Percentiles rank a stretch among this genome's conserved stretches.
These are phyloP conservation scores for Syzygium jambos DNA, from an alignment of 345 rosid species.

Conservation along the genomic window DNA sequence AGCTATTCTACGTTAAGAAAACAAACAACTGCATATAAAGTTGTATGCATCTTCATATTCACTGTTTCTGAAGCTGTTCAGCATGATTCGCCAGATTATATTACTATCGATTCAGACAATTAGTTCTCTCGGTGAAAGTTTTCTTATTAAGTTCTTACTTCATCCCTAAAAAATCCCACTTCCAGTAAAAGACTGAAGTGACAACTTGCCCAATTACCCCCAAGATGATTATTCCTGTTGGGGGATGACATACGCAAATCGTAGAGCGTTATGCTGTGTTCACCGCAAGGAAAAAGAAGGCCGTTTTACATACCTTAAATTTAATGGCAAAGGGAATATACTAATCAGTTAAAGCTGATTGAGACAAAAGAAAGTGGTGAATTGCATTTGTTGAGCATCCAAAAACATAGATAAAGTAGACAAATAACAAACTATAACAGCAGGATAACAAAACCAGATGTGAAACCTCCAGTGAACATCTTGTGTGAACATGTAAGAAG, in stretches of 20 bases:
- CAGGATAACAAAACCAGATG: background rate
- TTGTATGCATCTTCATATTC: background rate
- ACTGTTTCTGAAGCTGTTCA: background rate
- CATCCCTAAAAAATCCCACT: background rate
- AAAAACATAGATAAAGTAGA: background rate
- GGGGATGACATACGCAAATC: constrained; percentile 76
- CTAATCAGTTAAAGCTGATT: background rate
- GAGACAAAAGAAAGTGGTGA: background rate
- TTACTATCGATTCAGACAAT: background rate
- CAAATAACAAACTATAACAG: background rate
- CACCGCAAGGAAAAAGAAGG: constrained; percentile 29
- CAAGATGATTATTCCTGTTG: constrained; percentile 72
- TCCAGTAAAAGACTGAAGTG: background rate
- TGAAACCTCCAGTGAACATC: background rate
- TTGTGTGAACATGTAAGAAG: background rate
- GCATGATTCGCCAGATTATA: background rate
- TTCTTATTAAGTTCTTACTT: background rate
- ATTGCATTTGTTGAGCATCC: background rate
- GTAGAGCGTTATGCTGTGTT: constrained; percentile 62
- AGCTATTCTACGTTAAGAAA: background rate
- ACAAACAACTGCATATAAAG: background rate
- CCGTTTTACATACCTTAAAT: background rate
- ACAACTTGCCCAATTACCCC: constrained; percentile 29
- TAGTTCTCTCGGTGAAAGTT: background rate
- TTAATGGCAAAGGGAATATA: background rate